These are phyloP conservation scores for Spergularia azorica DNA, from an alignment of 179 eudicot genomes.

Conservation along the genomic window DNA sequence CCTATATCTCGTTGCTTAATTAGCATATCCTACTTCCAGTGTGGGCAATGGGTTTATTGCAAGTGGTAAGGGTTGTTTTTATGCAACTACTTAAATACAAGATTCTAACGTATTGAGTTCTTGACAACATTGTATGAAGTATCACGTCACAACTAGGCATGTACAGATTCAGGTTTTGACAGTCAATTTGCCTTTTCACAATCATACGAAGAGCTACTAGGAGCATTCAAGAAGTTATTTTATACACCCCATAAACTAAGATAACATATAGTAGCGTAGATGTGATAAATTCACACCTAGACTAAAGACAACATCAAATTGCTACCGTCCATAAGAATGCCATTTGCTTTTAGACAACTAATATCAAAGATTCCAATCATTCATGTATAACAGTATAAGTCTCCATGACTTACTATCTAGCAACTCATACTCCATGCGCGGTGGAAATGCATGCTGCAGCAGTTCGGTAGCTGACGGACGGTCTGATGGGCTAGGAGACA, in stretches of 20 bases:
- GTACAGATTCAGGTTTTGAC: background rate
- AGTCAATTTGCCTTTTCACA: background rate
- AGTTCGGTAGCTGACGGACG: slow-evolving; percentile 96
- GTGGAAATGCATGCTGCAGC: slow-evolving; percentile 89
- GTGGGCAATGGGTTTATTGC: no score
- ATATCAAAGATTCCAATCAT: background rate
- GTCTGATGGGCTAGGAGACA: slow-evolving; percentile 89
- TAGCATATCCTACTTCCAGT: no score
- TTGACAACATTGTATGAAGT: background rate
- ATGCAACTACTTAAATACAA: no score
- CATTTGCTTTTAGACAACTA: background rate
- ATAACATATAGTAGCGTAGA: background rate
- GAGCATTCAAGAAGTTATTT: background rate
- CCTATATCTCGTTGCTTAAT: no score
- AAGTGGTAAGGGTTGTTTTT: no score
- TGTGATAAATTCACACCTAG: background rate
- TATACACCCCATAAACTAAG: background rate
- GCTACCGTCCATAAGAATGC: background rate
- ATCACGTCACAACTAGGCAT: background rate
- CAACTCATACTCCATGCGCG: slow-evolving; percentile 90
- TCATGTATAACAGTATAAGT: background rate
- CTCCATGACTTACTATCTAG: slow-evolving; percentile 72
- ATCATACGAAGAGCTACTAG: background rate
- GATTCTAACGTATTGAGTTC: no score
- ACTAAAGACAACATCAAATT: background rate